Base-by-base conservation (phyloP, 495 filamentous ascomycete genomes). In the Aspergillus cristatus region DNA sequence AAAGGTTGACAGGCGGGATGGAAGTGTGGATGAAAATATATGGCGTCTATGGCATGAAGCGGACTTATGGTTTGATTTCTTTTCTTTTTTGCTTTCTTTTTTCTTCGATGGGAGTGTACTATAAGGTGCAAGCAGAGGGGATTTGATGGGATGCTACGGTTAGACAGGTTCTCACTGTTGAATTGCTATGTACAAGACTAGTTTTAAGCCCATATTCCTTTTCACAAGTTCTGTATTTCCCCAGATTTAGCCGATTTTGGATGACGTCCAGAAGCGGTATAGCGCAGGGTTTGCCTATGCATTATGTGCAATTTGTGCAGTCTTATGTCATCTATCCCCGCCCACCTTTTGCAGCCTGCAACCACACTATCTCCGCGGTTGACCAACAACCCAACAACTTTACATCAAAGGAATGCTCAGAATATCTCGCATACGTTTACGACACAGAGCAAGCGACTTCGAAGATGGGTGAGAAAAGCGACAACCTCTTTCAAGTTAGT, bases 401-500 rank as follows among this genome's bases (percentile, higher is more conserved):
- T 8, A 8, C 20, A n/a, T n/a, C 15, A 46, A 32, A 51, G 51
- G 45, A 28, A 55, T 55, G 51, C 42, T 22, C 40, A 48, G 37
- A 28, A 46, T 41, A 40, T 14, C 34, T 24, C 28, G 17, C 37
- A 43, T 29, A 31, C 30, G 35, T 35, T 24, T 41, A n/a, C 43
- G 37, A 34, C 34, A 28, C 35, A 45, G 16, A 22, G 24, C 40
- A 6, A 43, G 43, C 39, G 45, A 51, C 22, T 49, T 45, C 26
- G 41, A 55, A 42, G 26, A 58, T 58, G 55, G 55, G 33, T 53
- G 49, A 58, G 13, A 38, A 24, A 14, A 37, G 33, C 38, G 46
- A 47, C 12, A 35, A 18, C 26, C 28, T 36, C 7, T 38, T 51
- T n/a, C 37, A 38, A 34, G 51, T 53, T 18, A 42, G 48, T 38